These are phyloP conservation scores for Penicillium sp. DNA, from an alignment of 2,329 filamentous ascomycete genomes.

Conservation along the genomic window DNA sequence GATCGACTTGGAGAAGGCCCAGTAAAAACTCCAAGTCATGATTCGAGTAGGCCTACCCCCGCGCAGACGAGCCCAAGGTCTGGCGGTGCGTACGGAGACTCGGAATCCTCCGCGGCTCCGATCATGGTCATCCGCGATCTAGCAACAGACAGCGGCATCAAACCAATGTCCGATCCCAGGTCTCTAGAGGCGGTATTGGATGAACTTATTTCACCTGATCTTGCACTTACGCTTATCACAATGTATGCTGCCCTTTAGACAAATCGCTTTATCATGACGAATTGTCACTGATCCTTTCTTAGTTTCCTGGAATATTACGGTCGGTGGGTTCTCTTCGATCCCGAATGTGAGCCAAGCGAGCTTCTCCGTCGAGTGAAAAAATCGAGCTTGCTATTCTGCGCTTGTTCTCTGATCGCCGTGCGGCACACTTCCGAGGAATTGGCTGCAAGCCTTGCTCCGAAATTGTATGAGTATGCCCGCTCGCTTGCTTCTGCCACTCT, in stretches of 20 bases:
- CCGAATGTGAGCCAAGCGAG: conserved; percentile 20
- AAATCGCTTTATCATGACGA: neutral
- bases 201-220: conserved; percentile 16
- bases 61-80: conserved; percentile 11
- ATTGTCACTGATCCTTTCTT: neutral
- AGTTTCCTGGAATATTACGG: conserved; percentile 43
- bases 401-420: conserved; percentile 42
- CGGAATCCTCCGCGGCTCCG: conserved; percentile 15
- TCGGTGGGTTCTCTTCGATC: conserved; percentile 41
- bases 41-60: conserved; percentile 7
- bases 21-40: neutral
- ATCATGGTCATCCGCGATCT: conserved; percentile 21
- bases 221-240: conserved; percentile 30
- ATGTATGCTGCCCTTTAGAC: conserved; percentile 10
- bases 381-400: conserved; percentile 40
- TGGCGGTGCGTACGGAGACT: conserved; percentile 9
- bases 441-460: conserved; percentile 36
- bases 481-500: conserved; percentile 25
- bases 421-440: conserved; percentile 41
- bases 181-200: conserved; percentile 13
- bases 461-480: conserved; percentile 36
- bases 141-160: conserved; percentile 11
- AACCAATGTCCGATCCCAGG: conserved; percentile 10
- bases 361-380: conserved; percentile 33
- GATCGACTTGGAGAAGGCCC: conserved; percentile 17